Evolutionary conservation across 495 filamentous ascomycete genomes (phyloP).

Genomic region (Xylaria venustula): DNA sequence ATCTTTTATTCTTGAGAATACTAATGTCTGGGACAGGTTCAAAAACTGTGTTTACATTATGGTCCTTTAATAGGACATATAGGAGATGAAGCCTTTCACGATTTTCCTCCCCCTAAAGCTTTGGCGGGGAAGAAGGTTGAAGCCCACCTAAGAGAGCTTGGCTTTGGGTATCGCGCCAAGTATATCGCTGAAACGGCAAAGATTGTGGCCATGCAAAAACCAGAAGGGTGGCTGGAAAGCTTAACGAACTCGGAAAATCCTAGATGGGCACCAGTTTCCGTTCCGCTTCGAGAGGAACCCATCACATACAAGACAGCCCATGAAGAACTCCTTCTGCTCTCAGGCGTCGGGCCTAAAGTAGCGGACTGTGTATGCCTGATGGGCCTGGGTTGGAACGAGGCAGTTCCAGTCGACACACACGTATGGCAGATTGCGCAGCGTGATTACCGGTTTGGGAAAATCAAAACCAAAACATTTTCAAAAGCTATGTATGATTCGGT

Average conservation of each 20-base stretch:
- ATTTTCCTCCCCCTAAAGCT: constrained; percentile 76
- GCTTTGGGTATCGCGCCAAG: constrained; percentile 92
- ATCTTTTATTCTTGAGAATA: neutral
- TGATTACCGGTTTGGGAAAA: constrained; percentile 89
- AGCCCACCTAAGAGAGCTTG: constrained; percentile 70
- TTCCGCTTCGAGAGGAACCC: neutral
- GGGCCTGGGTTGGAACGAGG: constrained; percentile 95
- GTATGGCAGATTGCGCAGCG: constrained; percentile 97
- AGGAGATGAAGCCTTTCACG: constrained; percentile 71
- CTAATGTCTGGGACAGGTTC: constrained; percentile 47
- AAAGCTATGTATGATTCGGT: constrained; percentile 87
- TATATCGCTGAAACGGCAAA: constrained; percentile 84
- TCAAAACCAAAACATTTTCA: constrained; percentile 79
- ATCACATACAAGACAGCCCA: constrained; percentile 73
- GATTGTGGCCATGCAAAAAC: constrained; percentile 64
- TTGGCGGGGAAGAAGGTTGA: constrained; percentile 72
- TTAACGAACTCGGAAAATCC: constrained; percentile 76
- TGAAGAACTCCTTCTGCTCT: constrained; percentile 69
- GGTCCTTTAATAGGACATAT: constrained; percentile 73
- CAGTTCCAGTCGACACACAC: constrained; percentile 95
- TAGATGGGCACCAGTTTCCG: constrained; percentile 31
- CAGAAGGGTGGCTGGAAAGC: constrained; percentile 70
- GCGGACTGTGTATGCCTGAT: constrained; percentile 95
- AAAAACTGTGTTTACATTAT: constrained; percentile 86
- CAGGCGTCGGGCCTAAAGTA: constrained; percentile 94